These are phyloP conservation scores for Saprolegnia diclina DNA, from an alignment of 352 stramenopile species.

Conservation along the genomic window DNA sequence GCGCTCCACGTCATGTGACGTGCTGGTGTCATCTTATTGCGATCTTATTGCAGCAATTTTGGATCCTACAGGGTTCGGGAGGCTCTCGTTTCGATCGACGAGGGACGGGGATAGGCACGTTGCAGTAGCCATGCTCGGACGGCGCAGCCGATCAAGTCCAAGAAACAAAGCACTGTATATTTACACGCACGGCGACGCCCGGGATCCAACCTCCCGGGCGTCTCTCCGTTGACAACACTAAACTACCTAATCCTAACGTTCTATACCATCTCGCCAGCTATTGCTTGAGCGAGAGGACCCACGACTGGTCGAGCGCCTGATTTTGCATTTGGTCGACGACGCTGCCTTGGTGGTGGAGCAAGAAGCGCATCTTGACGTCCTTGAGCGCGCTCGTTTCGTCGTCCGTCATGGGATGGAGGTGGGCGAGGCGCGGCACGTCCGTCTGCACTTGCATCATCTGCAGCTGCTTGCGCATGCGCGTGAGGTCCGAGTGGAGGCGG, in stretches of 20 bases:
- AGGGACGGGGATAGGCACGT: too few relatives aligned
- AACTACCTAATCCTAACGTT: background rate
- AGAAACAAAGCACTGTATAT: too few relatives aligned
- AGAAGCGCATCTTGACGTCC: conserved; percentile 13
- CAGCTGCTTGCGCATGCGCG: conserved; percentile 2
- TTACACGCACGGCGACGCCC: too few relatives aligned
- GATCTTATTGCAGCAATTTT: too few relatives aligned
- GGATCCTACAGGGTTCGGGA: too few relatives aligned
- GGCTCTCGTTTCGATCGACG: too few relatives aligned
- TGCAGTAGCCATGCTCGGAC: too few relatives aligned
- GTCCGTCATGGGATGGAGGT: conserved; percentile 3
- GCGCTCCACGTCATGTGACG: too few relatives aligned
- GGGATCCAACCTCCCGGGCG: too few relatives aligned
- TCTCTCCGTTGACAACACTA: too few relatives aligned
- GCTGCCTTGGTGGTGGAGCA: background rate
- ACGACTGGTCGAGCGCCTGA: conserved; percentile 20
- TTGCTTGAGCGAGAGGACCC: conserved; percentile 20
- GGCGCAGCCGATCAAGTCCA: too few relatives aligned
- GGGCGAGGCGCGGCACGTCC: background rate
- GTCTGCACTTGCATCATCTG: conserved; percentile 7
- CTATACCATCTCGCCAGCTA: conserved; percentile 1
- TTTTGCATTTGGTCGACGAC: conserved; percentile 14
- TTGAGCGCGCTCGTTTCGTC: conserved; percentile 1
- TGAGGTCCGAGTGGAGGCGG: conserved; percentile 5
- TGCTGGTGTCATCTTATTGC: too few relatives aligned